Evolutionary conservation across 129 eudicot genomes (phyloP).

Genomic region (Flaveria robusta): DNA sequence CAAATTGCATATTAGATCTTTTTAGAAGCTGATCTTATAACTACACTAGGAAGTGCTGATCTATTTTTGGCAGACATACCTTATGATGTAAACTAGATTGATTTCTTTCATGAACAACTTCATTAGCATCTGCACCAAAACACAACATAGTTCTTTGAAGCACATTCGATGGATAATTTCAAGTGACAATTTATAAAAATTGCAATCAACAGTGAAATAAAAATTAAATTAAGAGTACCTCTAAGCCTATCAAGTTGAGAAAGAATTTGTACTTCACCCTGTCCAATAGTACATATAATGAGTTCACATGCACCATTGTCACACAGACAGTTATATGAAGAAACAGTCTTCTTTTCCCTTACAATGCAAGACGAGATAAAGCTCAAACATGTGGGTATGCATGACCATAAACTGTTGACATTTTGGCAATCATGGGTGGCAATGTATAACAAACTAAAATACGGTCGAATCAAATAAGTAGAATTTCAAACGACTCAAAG

Average conservation of each 20-base stretch:
- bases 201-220: constrained; percentile 13
- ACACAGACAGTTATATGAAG: background rate
- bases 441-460: background rate
- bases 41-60: constrained; percentile 16
- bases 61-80: constrained; percentile 35
- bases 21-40: background rate
- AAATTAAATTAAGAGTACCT: constrained; percentile 38
- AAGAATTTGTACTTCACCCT: constrained; percentile 61
- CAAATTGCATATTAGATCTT: background rate
- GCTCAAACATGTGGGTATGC: constrained; percentile 3
- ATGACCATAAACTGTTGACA: background rate
- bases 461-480: background rate
- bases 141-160: background rate
- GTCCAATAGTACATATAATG: constrained; percentile 25
- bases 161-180: background rate
- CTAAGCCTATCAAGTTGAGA: constrained; percentile 76
- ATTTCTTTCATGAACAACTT: constrained; percentile 31
- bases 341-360: background rate
- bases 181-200: constrained; percentile 4
- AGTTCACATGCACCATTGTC: background rate
- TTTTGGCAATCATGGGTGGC: constrained; percentile 1
- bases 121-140: constrained; percentile 55
- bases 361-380: constrained; percentile 9
- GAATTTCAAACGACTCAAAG: background rate
- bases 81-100: constrained; percentile 33